Percentiles rank a stretch among this genome's conserved stretches.
Evolutionary conservation across 1,284 basidiomycete species (phyloP).

Genomic region (Puccinia horiana): DNA sequence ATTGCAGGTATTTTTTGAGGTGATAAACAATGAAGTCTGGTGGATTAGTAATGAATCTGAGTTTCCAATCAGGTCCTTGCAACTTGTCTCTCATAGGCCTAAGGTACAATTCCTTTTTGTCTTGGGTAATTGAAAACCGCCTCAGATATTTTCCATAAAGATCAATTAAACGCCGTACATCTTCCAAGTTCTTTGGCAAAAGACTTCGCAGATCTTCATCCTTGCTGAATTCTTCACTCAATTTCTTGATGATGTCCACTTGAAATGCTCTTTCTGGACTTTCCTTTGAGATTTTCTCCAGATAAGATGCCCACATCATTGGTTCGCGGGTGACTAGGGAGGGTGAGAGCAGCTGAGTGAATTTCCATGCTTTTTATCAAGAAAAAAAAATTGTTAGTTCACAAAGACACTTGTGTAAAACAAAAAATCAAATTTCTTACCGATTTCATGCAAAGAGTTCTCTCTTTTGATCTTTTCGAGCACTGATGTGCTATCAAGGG

Average conservation of each 20-base stretch:
- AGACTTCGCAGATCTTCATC: background rate
- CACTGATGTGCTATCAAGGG: too few relatives aligned
- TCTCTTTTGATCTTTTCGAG: background rate
- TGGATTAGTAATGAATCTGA: background rate
- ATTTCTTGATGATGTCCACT: background rate
- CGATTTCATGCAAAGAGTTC: background rate
- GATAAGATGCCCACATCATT: background rate
- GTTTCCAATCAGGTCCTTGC: background rate
- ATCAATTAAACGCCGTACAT: background rate
- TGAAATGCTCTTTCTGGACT: background rate
- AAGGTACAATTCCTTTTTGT: too few relatives aligned
- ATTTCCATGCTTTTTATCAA: background rate
- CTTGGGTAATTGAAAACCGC: too few relatives aligned
- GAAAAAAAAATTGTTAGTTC: background rate
- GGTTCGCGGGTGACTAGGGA: background rate
- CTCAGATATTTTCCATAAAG: too few relatives aligned
- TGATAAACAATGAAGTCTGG: background rate
- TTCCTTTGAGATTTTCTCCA: background rate
- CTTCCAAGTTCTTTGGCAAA: background rate
- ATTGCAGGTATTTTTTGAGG: background rate
- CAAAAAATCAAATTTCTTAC: too few relatives aligned
- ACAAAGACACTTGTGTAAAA: background rate
- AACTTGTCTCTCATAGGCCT: too few relatives aligned
- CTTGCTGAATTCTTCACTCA: background rate
- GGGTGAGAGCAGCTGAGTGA: background rate